Percentiles rank a stretch among this genome's conserved stretches.
These are phyloP conservation scores for Acanthamoeba sp. DNA, from an alignment of 208 protist species.

Conservation along the genomic window DNA sequence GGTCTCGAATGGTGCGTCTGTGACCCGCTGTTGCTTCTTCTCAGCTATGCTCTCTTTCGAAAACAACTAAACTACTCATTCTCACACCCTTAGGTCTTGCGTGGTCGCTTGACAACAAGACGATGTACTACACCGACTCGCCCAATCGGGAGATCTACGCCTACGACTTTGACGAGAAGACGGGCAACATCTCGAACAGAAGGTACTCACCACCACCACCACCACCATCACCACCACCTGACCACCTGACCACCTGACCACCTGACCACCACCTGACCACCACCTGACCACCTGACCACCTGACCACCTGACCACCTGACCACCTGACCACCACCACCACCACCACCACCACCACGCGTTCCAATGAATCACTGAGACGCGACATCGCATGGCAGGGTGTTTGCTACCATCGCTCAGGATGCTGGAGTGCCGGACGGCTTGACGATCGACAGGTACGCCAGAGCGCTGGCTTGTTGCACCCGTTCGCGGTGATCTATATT, in stretches of 20 bases:
- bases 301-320: too few species aligned
- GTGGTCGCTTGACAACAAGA: conserved; percentile 58
- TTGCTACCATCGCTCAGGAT: conserved; percentile 11
- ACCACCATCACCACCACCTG: too few species aligned
- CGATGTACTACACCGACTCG: conserved; percentile 61
- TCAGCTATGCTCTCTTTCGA: background rate
- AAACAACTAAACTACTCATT: background rate
- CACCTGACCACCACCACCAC: too few species aligned
- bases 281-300: too few species aligned
- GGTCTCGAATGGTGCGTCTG: conserved; percentile 11
- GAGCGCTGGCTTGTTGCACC: background rate
- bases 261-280: too few species aligned
- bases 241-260: too few species aligned
- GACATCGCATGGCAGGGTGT: conserved; percentile 20
- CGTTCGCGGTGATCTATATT: too few species aligned
- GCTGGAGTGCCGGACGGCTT: conserved; percentile 39
- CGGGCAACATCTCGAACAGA: conserved; percentile 59
- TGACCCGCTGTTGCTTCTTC: too few species aligned
- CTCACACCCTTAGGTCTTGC: background rate
- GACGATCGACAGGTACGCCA: conserved; percentile 8
- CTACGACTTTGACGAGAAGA: conserved; percentile 59
- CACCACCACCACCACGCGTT: too few species aligned
- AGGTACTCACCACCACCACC: too few species aligned
- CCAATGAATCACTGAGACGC: too few species aligned
- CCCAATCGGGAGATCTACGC: conserved; percentile 28